Evolutionary conservation across 1,284 basidiomycete species (phyloP), one percentile per base, ranked within the genome.

Genomic region (Gomphus sp.): DNA sequence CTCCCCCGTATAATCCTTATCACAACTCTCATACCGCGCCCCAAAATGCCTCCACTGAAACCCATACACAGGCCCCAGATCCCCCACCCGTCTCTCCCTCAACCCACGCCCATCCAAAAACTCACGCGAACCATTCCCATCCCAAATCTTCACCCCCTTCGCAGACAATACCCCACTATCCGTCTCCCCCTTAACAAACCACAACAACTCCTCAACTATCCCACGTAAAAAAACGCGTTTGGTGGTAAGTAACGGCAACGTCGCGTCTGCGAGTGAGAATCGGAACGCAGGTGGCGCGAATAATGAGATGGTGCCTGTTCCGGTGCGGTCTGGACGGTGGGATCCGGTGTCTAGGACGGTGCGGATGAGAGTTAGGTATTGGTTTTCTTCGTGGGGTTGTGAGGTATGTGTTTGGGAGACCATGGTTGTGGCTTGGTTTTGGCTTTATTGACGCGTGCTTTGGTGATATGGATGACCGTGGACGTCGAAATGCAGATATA

Each of bases 11-110:
- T 99, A 99, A 67, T 92, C 84, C 36, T 80, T 76, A 49, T 95
- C 90, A 64, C 87, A 91, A 63, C 91, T 86, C 22, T 76, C 77
- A 68, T 99, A 99, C 64, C 82, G 73, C 0, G 96, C 96, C 1
- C 97, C 96, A 72, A 98, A 99, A 71, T 98, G 95, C 58, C 96
- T 79, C 96, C 97, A 99, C 68, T 99, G 96, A 71, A 99, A 99
- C 0, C 96, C 96, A 70, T 99, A 99, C 1, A 99, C 93, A 0
- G 97, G 96, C 0, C 96, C 96, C 1, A 99, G 74, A 70, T 98
- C 96, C 7, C 96, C 97, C 68, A 93, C 89, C 2, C 89, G 75
- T n/a, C 94, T 77, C 67, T 96, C 86, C 0, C 77, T 78, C 18
- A 99, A 74, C 0, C 96, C 95, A 18, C 93, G 79, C 60, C 81